Conservation (phyloP, 1,284 basidiomycete species). For the Pseudozyma tsukubaensis region DNA sequence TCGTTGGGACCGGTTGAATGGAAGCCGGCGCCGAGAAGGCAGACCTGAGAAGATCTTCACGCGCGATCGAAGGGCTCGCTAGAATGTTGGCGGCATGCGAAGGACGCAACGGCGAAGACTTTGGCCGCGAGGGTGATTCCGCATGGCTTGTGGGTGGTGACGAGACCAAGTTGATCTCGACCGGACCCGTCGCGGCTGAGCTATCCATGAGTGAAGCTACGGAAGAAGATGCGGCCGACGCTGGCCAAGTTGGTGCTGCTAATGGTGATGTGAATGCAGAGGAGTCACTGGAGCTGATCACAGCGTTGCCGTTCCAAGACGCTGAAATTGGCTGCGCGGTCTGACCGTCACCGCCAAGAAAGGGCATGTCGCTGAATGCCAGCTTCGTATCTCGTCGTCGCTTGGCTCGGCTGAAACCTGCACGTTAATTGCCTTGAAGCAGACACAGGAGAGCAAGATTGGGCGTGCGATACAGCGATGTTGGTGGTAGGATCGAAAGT, state of each 20-base stretch:
- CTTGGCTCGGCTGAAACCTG: too few species aligned
- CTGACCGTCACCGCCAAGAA: slow-evolving; percentile 11
- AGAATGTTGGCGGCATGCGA: slow-evolving; percentile 14
- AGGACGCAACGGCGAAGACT: slow-evolving; percentile 22
- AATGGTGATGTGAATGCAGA: background rate
- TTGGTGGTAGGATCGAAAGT: background rate
- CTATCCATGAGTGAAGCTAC: slow-evolving; percentile 23
- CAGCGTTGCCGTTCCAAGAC: slow-evolving; percentile 6
- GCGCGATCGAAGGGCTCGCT: background rate
- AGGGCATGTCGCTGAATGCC: slow-evolving; percentile 20
- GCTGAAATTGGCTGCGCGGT: slow-evolving; percentile 19
- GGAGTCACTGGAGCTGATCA: slow-evolving; percentile 4
- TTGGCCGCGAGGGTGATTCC: slow-evolving; percentile 14
- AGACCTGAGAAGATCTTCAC: background rate
- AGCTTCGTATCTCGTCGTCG: background rate
- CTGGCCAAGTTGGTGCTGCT: slow-evolving; percentile 32
- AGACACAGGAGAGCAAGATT: too few species aligned
- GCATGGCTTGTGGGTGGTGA: slow-evolving; percentile 36
- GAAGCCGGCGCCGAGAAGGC: slow-evolving; percentile 1
- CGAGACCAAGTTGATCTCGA: slow-evolving; percentile 33
- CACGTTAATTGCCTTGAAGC: too few species aligned
- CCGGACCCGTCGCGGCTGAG: slow-evolving; percentile 14
- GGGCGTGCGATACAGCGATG: background rate
- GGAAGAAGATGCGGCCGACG: slow-evolving; percentile 24
- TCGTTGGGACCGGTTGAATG: background rate